These are phyloP conservation scores for Rubia balearica DNA, from an alignment of 305 asterid species.

Conservation along the genomic window DNA sequence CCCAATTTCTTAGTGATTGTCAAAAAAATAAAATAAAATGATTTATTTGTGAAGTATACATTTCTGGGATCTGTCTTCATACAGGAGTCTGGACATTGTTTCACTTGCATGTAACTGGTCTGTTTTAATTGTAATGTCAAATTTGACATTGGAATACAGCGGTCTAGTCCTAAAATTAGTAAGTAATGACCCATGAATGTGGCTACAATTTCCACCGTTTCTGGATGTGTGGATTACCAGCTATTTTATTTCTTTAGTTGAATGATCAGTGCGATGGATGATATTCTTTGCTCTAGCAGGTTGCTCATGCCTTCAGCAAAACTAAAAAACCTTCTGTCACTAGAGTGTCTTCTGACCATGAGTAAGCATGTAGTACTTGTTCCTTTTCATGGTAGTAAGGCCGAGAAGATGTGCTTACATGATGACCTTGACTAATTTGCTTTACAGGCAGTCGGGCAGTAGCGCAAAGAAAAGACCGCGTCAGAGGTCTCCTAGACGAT, in stretches of 20 bases:
- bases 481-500: slow-evolving; percentile 32
- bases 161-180: background rate
- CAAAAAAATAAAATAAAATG: background rate
- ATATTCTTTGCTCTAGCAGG: slow-evolving; percentile 33
- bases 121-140: background rate
- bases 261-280: slow-evolving; percentile 11
- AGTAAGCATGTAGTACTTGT: slow-evolving; percentile 38
- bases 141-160: background rate
- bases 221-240: background rate
- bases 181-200: background rate
- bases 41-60: background rate
- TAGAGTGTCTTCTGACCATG: slow-evolving; percentile 56
- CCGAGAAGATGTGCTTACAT: background rate
- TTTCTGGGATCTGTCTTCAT: slow-evolving; percentile 1
- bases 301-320: slow-evolving; percentile 40
- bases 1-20: background rate
- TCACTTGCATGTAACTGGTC: background rate
- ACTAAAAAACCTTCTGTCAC: slow-evolving; percentile 52
- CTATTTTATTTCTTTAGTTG: background rate
- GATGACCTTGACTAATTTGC: background rate
- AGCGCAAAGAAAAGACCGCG: slow-evolving; percentile 61
- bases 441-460: slow-evolving; percentile 53
- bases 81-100: background rate
- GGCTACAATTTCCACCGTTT: background rate
- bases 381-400: background rate